Percentiles rank a stretch among this genome's conserved stretches.
These are phyloP conservation scores for Acanthamoeba pearcei DNA, from an alignment of 208 protist genomes.

Conservation along the genomic window DNA sequence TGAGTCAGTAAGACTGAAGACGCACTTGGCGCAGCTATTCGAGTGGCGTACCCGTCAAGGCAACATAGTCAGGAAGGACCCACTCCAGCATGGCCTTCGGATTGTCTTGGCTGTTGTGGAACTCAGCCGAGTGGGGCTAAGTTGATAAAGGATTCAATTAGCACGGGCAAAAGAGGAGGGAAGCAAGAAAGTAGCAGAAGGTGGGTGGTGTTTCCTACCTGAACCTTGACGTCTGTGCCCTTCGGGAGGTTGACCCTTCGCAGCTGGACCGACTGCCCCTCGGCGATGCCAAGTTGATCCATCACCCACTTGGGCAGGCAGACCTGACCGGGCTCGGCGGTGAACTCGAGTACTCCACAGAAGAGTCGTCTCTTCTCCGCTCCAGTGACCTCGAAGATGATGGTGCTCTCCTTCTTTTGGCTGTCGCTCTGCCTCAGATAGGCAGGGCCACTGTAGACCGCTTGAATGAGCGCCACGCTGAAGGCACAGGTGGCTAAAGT, in stretches of 20 bases:
- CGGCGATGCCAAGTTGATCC: constrained; percentile 54
- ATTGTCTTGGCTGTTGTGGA: constrained; percentile 61
- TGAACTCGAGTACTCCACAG: constrained; percentile 72
- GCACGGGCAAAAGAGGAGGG: not conserved
- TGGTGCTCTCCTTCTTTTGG: constrained; percentile 42
- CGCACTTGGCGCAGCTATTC: not conserved
- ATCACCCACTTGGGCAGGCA: constrained; percentile 64
- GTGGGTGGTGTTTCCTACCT: not conserved
- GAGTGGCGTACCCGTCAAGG: constrained; percentile 25
- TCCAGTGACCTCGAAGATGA: constrained; percentile 64
- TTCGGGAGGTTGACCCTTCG: constrained; percentile 68
- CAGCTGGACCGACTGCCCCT: constrained; percentile 52
- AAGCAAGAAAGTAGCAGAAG: not conserved
- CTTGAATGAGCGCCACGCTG: not conserved
- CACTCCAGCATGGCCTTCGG: constrained; percentile 67
- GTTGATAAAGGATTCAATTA: not conserved
- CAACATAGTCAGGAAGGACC: constrained; percentile 58
- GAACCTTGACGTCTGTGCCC: constrained; percentile 51
- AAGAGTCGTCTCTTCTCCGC: constrained; percentile 29
- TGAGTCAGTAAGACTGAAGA: not conserved
- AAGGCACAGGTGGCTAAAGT: not conserved
- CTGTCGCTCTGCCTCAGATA: not conserved
- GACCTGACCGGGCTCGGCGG: constrained; percentile 8
- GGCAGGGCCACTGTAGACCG: not conserved
- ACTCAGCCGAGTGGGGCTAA: constrained; percentile 60